phyloP scores from a whole-genome alignment of 2,329 filamentous ascomycete genomes.

The Cyphellophora europaea region DNA sequence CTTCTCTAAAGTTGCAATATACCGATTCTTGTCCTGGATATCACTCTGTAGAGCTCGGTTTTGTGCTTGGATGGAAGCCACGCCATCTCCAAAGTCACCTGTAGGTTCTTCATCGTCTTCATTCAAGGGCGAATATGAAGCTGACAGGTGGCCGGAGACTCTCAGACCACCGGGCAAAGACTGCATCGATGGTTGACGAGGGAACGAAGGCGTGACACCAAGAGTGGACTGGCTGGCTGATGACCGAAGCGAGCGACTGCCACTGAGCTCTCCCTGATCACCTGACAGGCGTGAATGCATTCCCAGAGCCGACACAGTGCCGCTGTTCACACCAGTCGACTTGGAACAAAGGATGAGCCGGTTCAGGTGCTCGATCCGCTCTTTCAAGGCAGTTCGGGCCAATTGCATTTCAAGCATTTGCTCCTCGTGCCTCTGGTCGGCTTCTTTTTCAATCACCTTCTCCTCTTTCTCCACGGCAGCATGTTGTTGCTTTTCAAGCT shows the following conservation, averaged over 20 bases:
- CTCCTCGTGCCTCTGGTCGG: constrained; percentile 81
- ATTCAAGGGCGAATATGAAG: constrained; percentile 24
- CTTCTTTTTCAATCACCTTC: constrained; percentile 67
- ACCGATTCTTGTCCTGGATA: constrained; percentile 90
- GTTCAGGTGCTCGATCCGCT: constrained; percentile 95
- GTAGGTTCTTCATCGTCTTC: constrained; percentile 56
- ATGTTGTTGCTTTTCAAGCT: constrained; percentile 77
- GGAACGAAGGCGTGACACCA: constrained; percentile 41
- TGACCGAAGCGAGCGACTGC: constrained; percentile 52
- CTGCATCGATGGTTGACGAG: constrained; percentile 58
- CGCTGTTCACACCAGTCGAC: constrained; percentile 85
- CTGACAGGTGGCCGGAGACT: constrained; percentile 22
- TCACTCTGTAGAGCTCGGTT: constrained; percentile 91
- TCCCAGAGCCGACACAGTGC: constrained; percentile 60
- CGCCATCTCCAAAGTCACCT: constrained; percentile 80
- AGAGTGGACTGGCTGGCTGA: constrained; percentile 58
- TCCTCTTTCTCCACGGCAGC: constrained; percentile 52
- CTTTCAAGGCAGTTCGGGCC: constrained; percentile 87
- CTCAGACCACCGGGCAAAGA: constrained; percentile 41
- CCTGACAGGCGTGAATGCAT: constrained; percentile 53
- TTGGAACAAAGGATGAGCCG: constrained; percentile 91
- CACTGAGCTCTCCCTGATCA: constrained; percentile 24
- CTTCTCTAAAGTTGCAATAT: constrained; percentile 89
- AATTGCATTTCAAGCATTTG: constrained; percentile 99
- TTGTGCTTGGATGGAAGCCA: constrained; percentile 72